These are phyloP conservation scores for Radiomyces spectabilis DNA, from an alignment of 192 early-diverging fungal genomes.

Conservation along the genomic window DNA sequence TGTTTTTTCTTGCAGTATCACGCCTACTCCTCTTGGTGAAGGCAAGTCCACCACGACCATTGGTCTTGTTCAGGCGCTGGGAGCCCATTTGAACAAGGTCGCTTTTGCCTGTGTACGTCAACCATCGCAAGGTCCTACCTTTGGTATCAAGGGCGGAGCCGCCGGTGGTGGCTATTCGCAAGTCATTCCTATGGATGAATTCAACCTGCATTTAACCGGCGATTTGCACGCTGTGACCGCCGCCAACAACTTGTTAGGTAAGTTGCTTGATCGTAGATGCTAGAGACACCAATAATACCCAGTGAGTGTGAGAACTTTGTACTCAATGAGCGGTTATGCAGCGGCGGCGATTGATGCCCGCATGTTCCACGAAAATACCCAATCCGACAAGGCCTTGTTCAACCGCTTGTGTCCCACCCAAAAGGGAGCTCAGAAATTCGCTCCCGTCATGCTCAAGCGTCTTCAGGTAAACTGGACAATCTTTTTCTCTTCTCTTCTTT, in stretches of 20 bases:
- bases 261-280: not conserved
- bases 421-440: slow-evolving; percentile 78
- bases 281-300: not conserved
- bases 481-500: too few species aligned
- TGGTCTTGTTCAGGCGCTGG: slow-evolving; percentile 92
- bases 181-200: slow-evolving; percentile 99
- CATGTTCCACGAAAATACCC: slow-evolving; percentile 94
- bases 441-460: slow-evolving; percentile 80
- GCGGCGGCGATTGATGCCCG: slow-evolving; percentile 97
- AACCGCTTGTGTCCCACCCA: slow-evolving; percentile 81
- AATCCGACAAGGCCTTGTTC: slow-evolving; percentile 72
- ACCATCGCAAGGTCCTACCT: slow-evolving; percentile 98
- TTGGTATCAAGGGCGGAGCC: slow-evolving; percentile 98
- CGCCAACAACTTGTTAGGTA: slow-evolving; percentile 87
- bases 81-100: slow-evolving; percentile 80
- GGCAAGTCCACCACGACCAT: slow-evolving; percentile 98
- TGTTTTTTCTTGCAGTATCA: slow-evolving; percentile 57
- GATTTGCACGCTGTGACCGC: slow-evolving; percentile 98
- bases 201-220: slow-evolving; percentile 98
- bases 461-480: slow-evolving; percentile 37
- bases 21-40: slow-evolving; percentile 96
- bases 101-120: slow-evolving; percentile 97
- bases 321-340: too few species aligned
- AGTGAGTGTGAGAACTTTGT: not conserved
- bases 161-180: slow-evolving; percentile 98